Base-by-base conservation (phyloP, 2,329 filamentous ascomycete species). In the Orbilia oligospora region DNA sequence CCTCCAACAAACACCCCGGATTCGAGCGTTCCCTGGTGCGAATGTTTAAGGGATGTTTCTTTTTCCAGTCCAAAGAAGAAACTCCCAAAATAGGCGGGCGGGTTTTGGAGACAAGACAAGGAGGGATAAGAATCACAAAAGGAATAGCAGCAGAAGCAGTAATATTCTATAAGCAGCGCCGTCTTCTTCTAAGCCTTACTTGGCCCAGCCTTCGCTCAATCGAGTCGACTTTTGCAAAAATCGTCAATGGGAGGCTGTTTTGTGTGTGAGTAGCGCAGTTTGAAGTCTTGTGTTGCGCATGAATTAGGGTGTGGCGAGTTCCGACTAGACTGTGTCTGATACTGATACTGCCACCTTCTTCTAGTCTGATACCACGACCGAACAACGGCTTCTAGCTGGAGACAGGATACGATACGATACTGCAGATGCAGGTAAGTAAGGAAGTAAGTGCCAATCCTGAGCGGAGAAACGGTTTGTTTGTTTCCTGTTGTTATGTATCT, bases 221-320 rank as follows among this genome's bases (percentile, higher is more conserved):
- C 55, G 55, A 61, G 55, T 44, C 10, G 30, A 24, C 55, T 6
- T 49, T 61, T 44, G 55, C 30, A 61, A 61, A 44, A 44, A 16
- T 58, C 18, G 30, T 58, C 30, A 58, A 58, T 41, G 53, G 18
- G 56, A 61, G 56, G 36, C 56, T 61, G 56, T 61, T 61, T 61
- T 61, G 56, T 61, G 56, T 61, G 56, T 61, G 49, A 44, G 41
- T 69, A 46, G 70, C 70, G 70, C 22, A 58, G 70, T 73, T 73
- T 73, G 70, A 73, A 61, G 36, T 48, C 27, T 24, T 73, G 70
- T 46, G 70, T 73, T 73, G 70, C 58, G 70, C 70, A 73, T 73
- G 41, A 73, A 73, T 51, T 49, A 36, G 36, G 30, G 58, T 73
- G 70, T 73, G 70, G 70, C 70, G 70, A 61, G 61, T 73, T 66